These are phyloP conservation scores for Phytophthora pseudosyringae DNA, from an alignment of 352 stramenopile species.

Conservation along the genomic window DNA sequence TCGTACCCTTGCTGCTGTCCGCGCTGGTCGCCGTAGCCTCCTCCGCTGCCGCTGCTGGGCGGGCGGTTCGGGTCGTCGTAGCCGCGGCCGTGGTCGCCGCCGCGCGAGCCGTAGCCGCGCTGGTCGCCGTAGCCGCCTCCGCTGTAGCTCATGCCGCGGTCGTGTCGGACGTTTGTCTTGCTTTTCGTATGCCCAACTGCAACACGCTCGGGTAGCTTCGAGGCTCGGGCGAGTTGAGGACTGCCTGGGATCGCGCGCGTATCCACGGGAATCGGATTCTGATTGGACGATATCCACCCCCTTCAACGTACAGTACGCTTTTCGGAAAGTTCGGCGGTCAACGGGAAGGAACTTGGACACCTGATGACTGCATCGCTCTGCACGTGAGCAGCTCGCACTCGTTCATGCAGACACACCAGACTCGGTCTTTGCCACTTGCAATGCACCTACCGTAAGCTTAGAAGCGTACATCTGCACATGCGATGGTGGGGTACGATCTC, in stretches of 20 bases:
- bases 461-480: too few species aligned
- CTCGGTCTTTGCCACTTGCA: too few species aligned
- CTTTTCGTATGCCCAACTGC: constrained; percentile 12
- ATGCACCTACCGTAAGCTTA: too few species aligned
- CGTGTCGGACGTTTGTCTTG: too few species aligned
- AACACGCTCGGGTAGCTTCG: neutral
- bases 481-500: too few species aligned
- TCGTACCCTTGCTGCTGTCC: constrained; percentile 21
- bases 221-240: constrained; percentile 7
- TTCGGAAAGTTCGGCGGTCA: neutral
- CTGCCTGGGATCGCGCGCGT: constrained; percentile 1
- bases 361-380: too few species aligned
- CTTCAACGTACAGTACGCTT: constrained; percentile 14
- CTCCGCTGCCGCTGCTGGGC: constrained; percentile 15
- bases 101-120: constrained; percentile 8
- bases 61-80: constrained; percentile 10
- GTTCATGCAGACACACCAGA: too few species aligned
- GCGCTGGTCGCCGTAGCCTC: constrained; percentile 32
- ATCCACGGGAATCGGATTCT: neutral
- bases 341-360: too few species aligned
- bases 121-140: constrained; percentile 19
- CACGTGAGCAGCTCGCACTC: too few species aligned
- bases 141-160: constrained; percentile 75
- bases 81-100: neutral
- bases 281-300: constrained; percentile 12